Conservation (phyloP, 306 rosid genomes). For the Sicyos edulis region DNA sequence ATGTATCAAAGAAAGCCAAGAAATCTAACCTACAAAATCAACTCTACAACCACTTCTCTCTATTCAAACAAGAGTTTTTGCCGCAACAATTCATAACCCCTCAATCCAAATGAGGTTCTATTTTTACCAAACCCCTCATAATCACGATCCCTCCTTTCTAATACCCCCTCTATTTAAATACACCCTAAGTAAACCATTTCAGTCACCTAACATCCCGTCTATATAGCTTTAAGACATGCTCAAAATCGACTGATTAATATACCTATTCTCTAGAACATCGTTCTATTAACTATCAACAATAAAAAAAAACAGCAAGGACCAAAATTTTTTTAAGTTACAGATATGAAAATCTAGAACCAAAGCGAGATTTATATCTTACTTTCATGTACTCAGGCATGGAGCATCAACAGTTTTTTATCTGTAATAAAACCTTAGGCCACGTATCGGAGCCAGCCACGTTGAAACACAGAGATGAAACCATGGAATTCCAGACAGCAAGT, state of each 20-base stretch:
- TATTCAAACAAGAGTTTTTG: too few relatives aligned
- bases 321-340: too few relatives aligned
- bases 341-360: not conserved
- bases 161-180: too few relatives aligned
- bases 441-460: constrained; percentile 6
- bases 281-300: not conserved
- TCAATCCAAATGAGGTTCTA: too few relatives aligned
- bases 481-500: constrained; percentile 29
- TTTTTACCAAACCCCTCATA: too few relatives aligned
- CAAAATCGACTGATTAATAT: not conserved
- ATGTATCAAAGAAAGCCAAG: too few relatives aligned
- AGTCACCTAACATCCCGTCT: not conserved
- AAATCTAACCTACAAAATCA: too few relatives aligned
- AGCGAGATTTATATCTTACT: not conserved
- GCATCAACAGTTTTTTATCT: not conserved
- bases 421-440: not conserved
- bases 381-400: not conserved
- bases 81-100: too few relatives aligned
- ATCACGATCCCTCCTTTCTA: too few relatives aligned
- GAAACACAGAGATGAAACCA: constrained; percentile 34
- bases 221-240: not conserved
- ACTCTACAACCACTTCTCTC: too few relatives aligned
- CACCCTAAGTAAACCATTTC: too few relatives aligned
- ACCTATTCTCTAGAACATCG: not conserved
- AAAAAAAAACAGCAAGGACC: too few relatives aligned